Percentiles rank a stretch among this genome's conserved stretches.
These are phyloP conservation scores for Solanum gandarillasii DNA, from an alignment of 257 asterid species.

Conservation along the genomic window DNA sequence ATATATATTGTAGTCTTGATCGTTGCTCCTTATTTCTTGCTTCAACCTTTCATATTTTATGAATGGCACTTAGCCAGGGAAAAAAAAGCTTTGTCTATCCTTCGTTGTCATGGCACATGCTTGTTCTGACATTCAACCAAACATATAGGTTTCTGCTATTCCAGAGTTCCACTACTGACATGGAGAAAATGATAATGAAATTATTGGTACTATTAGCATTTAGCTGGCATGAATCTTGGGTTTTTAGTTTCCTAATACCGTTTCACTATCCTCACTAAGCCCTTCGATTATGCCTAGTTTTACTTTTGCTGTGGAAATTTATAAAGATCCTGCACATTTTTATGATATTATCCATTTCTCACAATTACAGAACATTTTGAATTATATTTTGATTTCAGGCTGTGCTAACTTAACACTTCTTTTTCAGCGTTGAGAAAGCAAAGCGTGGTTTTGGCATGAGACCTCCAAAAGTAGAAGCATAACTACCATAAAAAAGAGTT, in stretches of 20 bases:
- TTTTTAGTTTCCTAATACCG: not conserved
- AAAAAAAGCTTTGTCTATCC: not conserved
- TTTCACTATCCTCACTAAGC: not conserved
- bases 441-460: slow-evolving; percentile 88
- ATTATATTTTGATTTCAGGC: not conserved
- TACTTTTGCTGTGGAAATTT: not conserved
- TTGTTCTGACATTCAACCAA: not conserved
- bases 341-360: not conserved
- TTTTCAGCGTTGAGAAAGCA: slow-evolving; percentile 59
- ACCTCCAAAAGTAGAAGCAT: slow-evolving; percentile 36
- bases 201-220: not conserved
- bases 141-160: not conserved
- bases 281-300: not conserved
- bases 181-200: not conserved
- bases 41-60: not conserved
- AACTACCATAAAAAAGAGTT: not conserved
- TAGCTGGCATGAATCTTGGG: not conserved
- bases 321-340: not conserved
- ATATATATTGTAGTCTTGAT: not conserved
- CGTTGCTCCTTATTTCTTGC: not conserved
- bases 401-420: slow-evolving; percentile 9
- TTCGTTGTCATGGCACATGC: not conserved
- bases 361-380: not conserved
- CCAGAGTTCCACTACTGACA: not conserved
- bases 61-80: not conserved